Evolutionary conservation across 192 early-diverging fungal genomes (phyloP).

Genomic region (Coemansia umbellata): DNA sequence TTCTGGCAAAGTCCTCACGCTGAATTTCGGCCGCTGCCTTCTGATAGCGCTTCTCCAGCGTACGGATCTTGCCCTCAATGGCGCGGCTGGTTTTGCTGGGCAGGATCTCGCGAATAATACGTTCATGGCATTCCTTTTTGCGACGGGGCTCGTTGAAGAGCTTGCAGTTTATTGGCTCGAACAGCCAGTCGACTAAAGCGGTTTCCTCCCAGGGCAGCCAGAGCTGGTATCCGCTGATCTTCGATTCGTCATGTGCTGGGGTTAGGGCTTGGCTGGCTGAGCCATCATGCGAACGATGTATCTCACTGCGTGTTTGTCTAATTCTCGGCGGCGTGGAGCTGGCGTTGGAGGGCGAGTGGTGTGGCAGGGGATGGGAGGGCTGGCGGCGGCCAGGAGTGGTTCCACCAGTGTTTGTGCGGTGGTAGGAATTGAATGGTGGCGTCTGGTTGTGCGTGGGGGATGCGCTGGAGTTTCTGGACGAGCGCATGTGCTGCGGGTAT

Average conservation of each 20-base stretch:
- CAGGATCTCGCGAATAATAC: constrained; percentile 42
- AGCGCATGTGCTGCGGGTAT: constrained; percentile 3
- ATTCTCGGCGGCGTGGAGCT: constrained; percentile 26
- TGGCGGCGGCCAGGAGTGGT: constrained; percentile 7
- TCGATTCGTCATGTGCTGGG: constrained; percentile 11
- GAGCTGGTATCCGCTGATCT: constrained; percentile 23
- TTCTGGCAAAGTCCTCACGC: constrained; percentile 19
- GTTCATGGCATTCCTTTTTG: constrained; percentile 51
- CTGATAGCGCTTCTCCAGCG: constrained; percentile 42
- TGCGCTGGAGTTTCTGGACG: constrained; percentile 14
- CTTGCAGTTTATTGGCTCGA: constrained; percentile 40
- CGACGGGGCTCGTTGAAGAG: constrained; percentile 47
- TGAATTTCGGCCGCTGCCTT: constrained; percentile 30
- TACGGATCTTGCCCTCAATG: constrained; percentile 51
- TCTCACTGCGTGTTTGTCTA: constrained; percentile 31
- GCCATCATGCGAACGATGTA: constrained; percentile 1
- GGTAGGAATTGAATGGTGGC: constrained; percentile 3
- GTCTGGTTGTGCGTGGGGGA: constrained; percentile 7
- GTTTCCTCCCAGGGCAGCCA: constrained; percentile 51
- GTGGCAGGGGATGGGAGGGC: neutral
- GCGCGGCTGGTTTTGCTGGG: constrained; percentile 46
- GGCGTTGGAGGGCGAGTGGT: neutral
- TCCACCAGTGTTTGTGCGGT: constrained; percentile 12
- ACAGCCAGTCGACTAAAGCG: constrained; percentile 43
- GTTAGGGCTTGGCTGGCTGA: neutral